These are phyloP conservation scores for Parathielavia hyrcaniae DNA, from an alignment of 495 filamentous ascomycete species.

Conservation along the genomic window DNA sequence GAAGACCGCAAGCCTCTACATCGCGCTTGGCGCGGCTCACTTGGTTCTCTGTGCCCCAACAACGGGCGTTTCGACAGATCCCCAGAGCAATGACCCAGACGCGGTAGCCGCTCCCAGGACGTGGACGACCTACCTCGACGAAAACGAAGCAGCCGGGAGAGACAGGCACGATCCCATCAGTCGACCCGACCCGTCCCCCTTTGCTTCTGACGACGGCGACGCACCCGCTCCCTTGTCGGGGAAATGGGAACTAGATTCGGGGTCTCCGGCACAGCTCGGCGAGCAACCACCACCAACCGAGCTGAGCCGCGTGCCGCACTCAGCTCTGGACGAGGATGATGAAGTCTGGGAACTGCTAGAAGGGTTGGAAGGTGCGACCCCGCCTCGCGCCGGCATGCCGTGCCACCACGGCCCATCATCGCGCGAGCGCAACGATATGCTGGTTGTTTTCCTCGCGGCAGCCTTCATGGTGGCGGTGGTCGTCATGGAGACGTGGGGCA, in stretches of 20 bases:
- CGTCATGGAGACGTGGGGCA: conserved; percentile 33
- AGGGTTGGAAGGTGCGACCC: conserved; percentile 8
- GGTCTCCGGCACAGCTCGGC: neutral
- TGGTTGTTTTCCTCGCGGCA: conserved; percentile 34
- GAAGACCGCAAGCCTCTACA: conserved; percentile 19
- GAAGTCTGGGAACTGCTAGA: conserved; percentile 21
- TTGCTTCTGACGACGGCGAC: neutral
- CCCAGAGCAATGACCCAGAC: neutral
- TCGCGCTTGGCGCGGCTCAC: conserved; percentile 20
- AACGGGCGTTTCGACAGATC: neutral
- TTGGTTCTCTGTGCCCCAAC: conserved; percentile 21
- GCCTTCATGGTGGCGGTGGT: conserved; percentile 34
- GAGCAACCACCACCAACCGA: neutral
- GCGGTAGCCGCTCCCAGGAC: neutral
- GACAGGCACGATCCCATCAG: neutral
- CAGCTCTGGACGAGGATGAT: conserved; percentile 8
- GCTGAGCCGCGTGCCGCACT: neutral
- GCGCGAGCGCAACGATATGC: conserved; percentile 38
- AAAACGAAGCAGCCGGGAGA: neutral
- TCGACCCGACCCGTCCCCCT: neutral
- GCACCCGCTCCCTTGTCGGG: neutral
- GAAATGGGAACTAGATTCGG: neutral
- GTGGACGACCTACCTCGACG: neutral
- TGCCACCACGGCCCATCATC: conserved; percentile 10
- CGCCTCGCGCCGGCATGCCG: conserved; percentile 10